These are phyloP conservation scores for Saraca asoca DNA, from an alignment of 331 rosid species.

Conservation along the genomic window DNA sequence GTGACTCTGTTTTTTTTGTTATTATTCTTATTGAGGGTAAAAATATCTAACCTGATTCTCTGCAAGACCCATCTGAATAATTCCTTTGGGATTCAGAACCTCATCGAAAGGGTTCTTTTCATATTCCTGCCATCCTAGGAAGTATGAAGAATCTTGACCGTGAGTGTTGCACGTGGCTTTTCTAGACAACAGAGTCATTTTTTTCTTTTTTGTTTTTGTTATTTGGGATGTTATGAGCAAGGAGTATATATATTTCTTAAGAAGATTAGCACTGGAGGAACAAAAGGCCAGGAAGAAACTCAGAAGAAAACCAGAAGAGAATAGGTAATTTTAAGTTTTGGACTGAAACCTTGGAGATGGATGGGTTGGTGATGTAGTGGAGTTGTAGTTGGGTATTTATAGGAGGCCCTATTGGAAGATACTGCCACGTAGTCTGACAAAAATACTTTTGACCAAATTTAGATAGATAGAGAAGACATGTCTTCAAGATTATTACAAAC, in stretches of 20 bases:
- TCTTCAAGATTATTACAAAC: no score
- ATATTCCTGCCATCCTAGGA: slow-evolving; percentile 90
- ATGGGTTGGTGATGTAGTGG: slow-evolving; percentile 44
- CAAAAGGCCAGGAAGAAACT: no score
- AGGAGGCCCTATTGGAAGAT: background rate
- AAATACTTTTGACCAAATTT: slow-evolving; percentile 41
- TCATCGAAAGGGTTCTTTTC: slow-evolving; percentile 80
- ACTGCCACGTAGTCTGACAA: slow-evolving; percentile 37
- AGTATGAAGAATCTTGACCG: slow-evolving; percentile 98
- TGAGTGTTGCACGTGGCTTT: slow-evolving; percentile 86
- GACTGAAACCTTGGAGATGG: slow-evolving; percentile 29
- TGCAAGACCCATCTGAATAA: slow-evolving; percentile 97
- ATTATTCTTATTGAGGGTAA: background rate
- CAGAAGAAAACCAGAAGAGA: background rate
- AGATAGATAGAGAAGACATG: background rate
- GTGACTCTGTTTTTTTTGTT: background rate
- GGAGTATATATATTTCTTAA: no score
- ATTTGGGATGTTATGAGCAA: no score
- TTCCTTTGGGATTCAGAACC: slow-evolving; percentile 71
- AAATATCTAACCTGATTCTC: slow-evolving; percentile 73
- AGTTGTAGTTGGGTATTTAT: slow-evolving; percentile 38
- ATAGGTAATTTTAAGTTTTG: background rate
- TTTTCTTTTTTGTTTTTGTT: background rate
- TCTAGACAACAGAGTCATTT: slow-evolving; percentile 65
- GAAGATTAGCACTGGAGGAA: no score